Evolutionary conservation across 2,329 filamentous ascomycete genomes (phyloP), one percentile per base, ranked within the genome.

Genomic region (Calcarisporium arbuscula): DNA sequence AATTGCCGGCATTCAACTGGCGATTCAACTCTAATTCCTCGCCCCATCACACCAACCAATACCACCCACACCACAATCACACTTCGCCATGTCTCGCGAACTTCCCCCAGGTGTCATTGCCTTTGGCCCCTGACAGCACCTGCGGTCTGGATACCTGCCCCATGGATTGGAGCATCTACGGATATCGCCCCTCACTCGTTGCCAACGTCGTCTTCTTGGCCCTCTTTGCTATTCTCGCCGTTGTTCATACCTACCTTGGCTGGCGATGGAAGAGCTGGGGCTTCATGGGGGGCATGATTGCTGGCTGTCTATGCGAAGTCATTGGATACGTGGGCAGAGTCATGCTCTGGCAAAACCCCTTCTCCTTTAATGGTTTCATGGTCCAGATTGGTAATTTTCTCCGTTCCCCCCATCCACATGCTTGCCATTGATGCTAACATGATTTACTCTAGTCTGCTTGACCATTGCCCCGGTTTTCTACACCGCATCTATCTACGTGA

Each of bases 401-500:
- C 15, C 28, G 20, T 23, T 14, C 9, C 2, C 5, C 28, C 17
- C 16, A 9, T 34, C 44, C 18, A 9, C 40, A 9, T 25, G n/a
- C n/a, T 6, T 10, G 11, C 21, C 23, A 4, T 26, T 18, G 12
- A 5, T 30, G n/a, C 15, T 14, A n/a, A 12, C 14, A 34, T 8
- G 8, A 11, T 12, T 18, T 12, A 16, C 9, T 19, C 16, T 32
- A 75, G 69, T 53, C 40, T 79, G 74, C 54, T 63, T 83, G 32
- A 80, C 74, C 5, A 53, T 57, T 41, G 62, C 58, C 8, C 62
- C 62, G 34, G 60, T 65, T 40, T 65, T 61, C 44, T 65, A 74
- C 69, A 45, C 74, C 19, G 80, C 79, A 1, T 76, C 75, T 39
- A 77, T 84, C 49, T 85, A 84, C 52, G 69, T 83, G 35, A 80